Base-by-base conservation (phyloP, 75 land plant species). In the Pseudotsuga menziesii region DNA sequence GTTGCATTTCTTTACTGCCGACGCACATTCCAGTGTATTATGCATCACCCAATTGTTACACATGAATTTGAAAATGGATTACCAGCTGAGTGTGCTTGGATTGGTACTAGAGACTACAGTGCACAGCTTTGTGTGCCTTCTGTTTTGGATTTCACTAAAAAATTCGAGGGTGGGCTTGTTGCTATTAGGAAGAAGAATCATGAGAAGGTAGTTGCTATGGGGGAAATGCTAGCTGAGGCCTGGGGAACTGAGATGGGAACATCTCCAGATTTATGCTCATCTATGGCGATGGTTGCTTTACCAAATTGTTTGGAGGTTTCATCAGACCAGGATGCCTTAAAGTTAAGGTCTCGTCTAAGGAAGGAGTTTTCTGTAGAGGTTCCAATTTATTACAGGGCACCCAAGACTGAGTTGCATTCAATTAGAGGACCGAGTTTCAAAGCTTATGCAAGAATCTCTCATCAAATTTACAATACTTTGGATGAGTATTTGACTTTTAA, bases 21-120 rank as follows among this genome's bases (percentile, higher is more conserved):
- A 56, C 73, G 80, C 11, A 61, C 41, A 22, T 76, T 4, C 11
- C 58, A 32, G 22, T 25, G 76, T 16, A 80, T 82, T 36, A 39
- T 94, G 69, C 98, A 94, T 58, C 99, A 97, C 62, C 95, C 93
- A 2, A 91, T 97, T 57, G 88, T 92, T 12, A 91, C 99, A 1
- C 93, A 94, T 80, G 87, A 89, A 64, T 94, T 86, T 76, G 93
- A 93, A 0, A 83, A 84, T 25, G 99, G 99, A 25, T 80, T 97
- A 32, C 80, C 89, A 3, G 64, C 82, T 0, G 98, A 97, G 78
- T 89, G 92, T 80, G 76, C 86, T 5, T 97, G 99, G 99, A 80
- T 97, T 36, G 99, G 99, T 2, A 94, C 99, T 0, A 76, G 98
- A 59, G 99, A 97, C 62, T 97, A 97, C 70, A 94, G 95, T 81